A percentile compares a stretch with the other conserved stretches of the same genome.
Conservation (phyloP, 2,329 filamentous ascomycete genomes). For the Trichoderma semiorbis region DNA sequence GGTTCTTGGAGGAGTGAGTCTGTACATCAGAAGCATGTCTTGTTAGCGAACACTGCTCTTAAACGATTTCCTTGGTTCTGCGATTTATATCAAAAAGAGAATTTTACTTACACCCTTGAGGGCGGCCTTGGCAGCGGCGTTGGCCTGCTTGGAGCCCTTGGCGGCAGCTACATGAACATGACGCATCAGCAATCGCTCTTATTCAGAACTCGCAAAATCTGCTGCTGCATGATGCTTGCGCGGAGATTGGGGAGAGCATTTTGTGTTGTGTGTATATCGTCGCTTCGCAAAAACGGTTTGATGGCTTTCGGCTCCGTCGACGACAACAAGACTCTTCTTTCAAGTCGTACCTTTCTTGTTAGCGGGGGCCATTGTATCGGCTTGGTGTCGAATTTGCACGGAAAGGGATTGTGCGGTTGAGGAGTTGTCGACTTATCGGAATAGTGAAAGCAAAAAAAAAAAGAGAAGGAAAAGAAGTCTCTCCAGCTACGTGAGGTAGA, state of each 20-base stretch:
- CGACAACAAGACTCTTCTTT: slow-evolving; percentile 19
- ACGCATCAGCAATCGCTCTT: slow-evolving; percentile 71
- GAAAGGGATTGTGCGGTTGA: slow-evolving; percentile 11
- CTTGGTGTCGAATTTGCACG: slow-evolving; percentile 13
- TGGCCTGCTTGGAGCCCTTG: slow-evolving; percentile 79
- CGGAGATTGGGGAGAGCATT: slow-evolving; percentile 2
- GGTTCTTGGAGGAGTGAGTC: slow-evolving; percentile 71
- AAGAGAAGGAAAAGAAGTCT: not conserved
- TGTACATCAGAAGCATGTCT: slow-evolving; percentile 27
- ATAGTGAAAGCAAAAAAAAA: slow-evolving; percentile 12
- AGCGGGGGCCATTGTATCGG: slow-evolving; percentile 34
- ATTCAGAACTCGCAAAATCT: slow-evolving; percentile 71
- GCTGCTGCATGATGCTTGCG: slow-evolving; percentile 62
- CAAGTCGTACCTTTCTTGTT: slow-evolving; percentile 48
- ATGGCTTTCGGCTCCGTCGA: slow-evolving; percentile 6
- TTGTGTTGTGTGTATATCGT: not conserved
- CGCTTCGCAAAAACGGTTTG: not conserved
- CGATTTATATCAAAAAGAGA: not conserved
- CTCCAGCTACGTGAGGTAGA: not conserved
- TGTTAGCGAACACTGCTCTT: not conserved
- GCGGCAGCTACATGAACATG: slow-evolving; percentile 52
- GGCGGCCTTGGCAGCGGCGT: slow-evolving; percentile 90
- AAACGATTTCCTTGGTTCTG: not conserved
- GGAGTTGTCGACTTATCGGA: slow-evolving; percentile 16
- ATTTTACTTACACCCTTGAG: slow-evolving; percentile 81